These are phyloP conservation scores for Zopfia rhizophila DNA, from an alignment of 2,329 filamentous ascomycete species.

Conservation along the genomic window DNA sequence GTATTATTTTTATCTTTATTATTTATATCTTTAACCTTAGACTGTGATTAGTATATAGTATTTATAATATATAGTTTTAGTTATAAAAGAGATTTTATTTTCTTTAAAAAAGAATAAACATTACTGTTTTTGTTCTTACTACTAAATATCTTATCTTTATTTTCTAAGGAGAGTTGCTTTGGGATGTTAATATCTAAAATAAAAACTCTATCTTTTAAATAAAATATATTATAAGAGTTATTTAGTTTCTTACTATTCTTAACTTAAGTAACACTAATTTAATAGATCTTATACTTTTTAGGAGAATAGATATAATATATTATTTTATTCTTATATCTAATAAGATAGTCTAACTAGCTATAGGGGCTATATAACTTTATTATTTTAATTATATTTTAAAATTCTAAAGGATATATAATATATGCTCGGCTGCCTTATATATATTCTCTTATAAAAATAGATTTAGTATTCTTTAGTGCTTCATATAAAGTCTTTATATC, in stretches of 20 bases:
- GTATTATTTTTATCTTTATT: conserved; percentile 2
- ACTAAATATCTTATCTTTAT: neutral
- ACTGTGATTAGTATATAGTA: no score
- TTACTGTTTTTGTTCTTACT: no score
- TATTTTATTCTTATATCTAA: neutral
- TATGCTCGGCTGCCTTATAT: conserved; percentile 5
- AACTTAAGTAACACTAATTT: neutral
- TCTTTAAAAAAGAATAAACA: no score
- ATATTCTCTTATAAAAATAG: conserved; percentile 1
- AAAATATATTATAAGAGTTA: neutral
- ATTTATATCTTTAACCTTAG: neutral
- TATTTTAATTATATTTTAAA: neutral
- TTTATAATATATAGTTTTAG: no score
- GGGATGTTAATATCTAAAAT: neutral
- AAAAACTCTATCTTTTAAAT: conserved; percentile 4
- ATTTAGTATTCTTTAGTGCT: neutral
- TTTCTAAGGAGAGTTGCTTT: neutral
- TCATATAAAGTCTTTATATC: conserved; percentile 1
- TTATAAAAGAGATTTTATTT: no score
- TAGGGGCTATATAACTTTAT: neutral
- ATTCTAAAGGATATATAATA: no score
- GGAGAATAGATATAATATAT: conserved; percentile 5
- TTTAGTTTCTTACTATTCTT: conserved; percentile 2
- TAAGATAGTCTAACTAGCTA: conserved; percentile 2
- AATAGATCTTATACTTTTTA: conserved; percentile 1